These are phyloP conservation scores for Moesziomyces antarcticus DNA, from an alignment of 1,284 basidiomycete genomes.

Conservation along the genomic window DNA sequence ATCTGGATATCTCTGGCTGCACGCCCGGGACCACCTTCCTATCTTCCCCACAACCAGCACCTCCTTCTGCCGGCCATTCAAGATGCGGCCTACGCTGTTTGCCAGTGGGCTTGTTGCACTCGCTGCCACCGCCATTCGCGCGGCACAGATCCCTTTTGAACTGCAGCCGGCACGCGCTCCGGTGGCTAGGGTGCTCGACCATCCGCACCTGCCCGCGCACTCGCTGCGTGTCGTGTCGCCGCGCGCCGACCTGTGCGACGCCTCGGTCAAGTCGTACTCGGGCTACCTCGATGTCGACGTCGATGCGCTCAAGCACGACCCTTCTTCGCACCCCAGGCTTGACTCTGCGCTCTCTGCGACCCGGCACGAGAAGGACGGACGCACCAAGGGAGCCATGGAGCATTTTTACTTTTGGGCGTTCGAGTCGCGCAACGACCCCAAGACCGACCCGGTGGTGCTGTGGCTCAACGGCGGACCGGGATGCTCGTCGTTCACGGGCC, in stretches of 20 bases:
- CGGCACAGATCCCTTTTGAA: conserved; percentile 44
- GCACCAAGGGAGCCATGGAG: conserved; percentile 57
- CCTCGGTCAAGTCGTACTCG: conserved; percentile 51
- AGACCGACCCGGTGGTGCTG: conserved; percentile 60
- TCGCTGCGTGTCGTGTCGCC: conserved; percentile 56
- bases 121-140: conserved; percentile 14
- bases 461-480: conserved; percentile 66
- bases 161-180: conserved; percentile 1
- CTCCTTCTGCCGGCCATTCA: background rate
- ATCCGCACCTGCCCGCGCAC: conserved; percentile 64
- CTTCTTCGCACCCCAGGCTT: background rate
- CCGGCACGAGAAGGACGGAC: conserved; percentile 34
- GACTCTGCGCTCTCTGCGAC: conserved; percentile 3
- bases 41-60: background rate
- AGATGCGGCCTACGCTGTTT: conserved; percentile 16
- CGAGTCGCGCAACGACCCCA: conserved; percentile 60
- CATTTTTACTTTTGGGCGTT: conserved; percentile 68
- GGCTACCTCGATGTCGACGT: conserved; percentile 67
- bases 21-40: background rate
- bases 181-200: conserved; percentile 24
- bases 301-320: conserved; percentile 52
- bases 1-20: too few species aligned
- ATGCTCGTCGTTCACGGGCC: conserved; percentile 62
- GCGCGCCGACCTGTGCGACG: conserved; percentile 56
- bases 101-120: conserved; percentile 12